phyloP scores from a whole-genome alignment of 805 yeast genomes.

The Nakazawaea molendinolei region DNA sequence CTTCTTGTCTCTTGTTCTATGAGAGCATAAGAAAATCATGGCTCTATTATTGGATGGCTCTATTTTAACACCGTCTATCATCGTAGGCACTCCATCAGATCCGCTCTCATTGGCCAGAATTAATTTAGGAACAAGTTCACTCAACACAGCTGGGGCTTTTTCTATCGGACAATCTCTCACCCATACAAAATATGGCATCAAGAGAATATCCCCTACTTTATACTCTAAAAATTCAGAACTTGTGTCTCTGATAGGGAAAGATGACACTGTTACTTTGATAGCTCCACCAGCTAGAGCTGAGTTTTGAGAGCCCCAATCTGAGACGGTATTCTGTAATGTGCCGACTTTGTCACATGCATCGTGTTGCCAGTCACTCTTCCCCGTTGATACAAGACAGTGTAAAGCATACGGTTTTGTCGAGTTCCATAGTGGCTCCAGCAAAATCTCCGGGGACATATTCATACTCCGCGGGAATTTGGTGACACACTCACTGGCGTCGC shows the following conservation, averaged over 20 bases:
- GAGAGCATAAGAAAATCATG: conserved; percentile 78
- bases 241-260: conserved; percentile 37
- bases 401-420: conserved; percentile 62
- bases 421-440: conserved; percentile 48
- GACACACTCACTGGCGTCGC: conserved; percentile 43
- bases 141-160: conserved; percentile 38
- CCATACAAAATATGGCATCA: conserved; percentile 75
- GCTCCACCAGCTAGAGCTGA: conserved; percentile 21
- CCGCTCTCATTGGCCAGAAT: conserved; percentile 20
- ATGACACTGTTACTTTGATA: conserved; percentile 46
- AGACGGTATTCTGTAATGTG: conserved; percentile 20
- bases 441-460: conserved; percentile 29
- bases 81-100: conserved; percentile 11
- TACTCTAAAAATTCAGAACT: conserved; percentile 34
- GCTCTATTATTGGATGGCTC: conserved; percentile 34
- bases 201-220: conserved; percentile 49
- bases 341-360: conserved; percentile 47
- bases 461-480: conserved; percentile 46
- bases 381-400: conserved; percentile 80
- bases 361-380: conserved; percentile 77
- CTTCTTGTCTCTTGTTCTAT: conserved; percentile 81
- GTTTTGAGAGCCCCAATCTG: conserved; percentile 17
- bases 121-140: conserved; percentile 35
- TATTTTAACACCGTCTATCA: conserved; percentile 27
- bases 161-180: conserved; percentile 39